These are phyloP conservation scores for Arthrobotrys sinensis DNA, from an alignment of 2,329 filamentous ascomycete genomes.

Conservation along the genomic window DNA sequence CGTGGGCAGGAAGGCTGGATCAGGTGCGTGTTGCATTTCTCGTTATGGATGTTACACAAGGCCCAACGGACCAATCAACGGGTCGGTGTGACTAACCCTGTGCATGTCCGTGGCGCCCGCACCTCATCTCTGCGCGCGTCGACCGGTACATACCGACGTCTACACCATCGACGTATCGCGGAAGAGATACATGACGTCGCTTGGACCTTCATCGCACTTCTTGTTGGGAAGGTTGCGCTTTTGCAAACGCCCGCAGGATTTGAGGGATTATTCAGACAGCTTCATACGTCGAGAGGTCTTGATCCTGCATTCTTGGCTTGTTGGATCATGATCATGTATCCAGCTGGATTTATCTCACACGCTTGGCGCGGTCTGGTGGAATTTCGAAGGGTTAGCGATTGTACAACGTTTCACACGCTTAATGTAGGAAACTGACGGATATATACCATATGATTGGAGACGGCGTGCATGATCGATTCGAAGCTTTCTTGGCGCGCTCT, in stretches of 20 bases:
- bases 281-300: background rate
- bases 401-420: too few relatives aligned
- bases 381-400: too few relatives aligned
- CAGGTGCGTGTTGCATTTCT: slow-evolving; percentile 16
- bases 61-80: background rate
- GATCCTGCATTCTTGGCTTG: background rate
- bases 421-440: too few relatives aligned
- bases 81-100: slow-evolving; percentile 2
- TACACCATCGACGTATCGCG: background rate
- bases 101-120: background rate
- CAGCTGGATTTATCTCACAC: too few relatives aligned
- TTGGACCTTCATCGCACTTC: background rate
- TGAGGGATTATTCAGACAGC: background rate
- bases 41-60: slow-evolving; percentile 17
- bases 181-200: background rate
- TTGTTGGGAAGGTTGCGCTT: background rate
- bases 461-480: too few relatives aligned
- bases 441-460: too few relatives aligned
- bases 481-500: too few relatives aligned
- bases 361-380: too few relatives aligned
- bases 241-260: background rate
- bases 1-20: slow-evolving; percentile 1
- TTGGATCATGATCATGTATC: background rate
- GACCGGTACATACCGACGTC: too few relatives aligned
- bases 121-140: too few relatives aligned